phyloP scores from a whole-genome alignment of 2,329 filamentous ascomycete species.

The Diaporthe nobilis region DNA sequence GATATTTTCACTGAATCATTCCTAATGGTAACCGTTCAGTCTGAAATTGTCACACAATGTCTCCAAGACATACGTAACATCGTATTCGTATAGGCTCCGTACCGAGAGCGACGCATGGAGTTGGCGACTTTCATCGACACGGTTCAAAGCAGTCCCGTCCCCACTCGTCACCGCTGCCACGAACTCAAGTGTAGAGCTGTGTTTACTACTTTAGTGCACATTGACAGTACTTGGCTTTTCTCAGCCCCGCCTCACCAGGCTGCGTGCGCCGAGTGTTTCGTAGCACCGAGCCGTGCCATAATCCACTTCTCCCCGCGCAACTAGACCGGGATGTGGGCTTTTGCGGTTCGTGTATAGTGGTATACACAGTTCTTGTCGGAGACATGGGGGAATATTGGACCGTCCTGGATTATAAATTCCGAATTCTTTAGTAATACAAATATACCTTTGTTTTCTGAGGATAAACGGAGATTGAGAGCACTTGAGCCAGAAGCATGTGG shows the following conservation, averaged over 20 bases:
- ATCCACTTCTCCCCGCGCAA: background rate
- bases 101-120: background rate
- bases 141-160: background rate
- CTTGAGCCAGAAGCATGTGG: background rate
- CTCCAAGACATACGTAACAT: too few species aligned
- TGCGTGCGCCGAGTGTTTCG: background rate
- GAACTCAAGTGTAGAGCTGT: background rate
- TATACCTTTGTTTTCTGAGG: too few species aligned
- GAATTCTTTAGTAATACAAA: background rate
- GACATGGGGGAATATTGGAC: constrained; percentile 8
- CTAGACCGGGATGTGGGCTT: background rate
- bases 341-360: background rate
- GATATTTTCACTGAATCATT: too few species aligned
- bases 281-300: background rate
- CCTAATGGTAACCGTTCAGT: too few species aligned
- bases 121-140: background rate
- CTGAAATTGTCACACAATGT: too few species aligned
- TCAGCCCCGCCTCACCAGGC: background rate
- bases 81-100: too few species aligned
- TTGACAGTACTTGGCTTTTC: background rate
- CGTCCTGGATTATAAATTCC: background rate
- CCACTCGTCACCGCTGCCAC: background rate
- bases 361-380: background rate
- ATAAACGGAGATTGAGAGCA: background rate
- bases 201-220: background rate